Evolutionary conservation across 768 basidiomycete species (phyloP), one percentile per base, ranked within the genome.

Genomic region (Panus rudis): DNA sequence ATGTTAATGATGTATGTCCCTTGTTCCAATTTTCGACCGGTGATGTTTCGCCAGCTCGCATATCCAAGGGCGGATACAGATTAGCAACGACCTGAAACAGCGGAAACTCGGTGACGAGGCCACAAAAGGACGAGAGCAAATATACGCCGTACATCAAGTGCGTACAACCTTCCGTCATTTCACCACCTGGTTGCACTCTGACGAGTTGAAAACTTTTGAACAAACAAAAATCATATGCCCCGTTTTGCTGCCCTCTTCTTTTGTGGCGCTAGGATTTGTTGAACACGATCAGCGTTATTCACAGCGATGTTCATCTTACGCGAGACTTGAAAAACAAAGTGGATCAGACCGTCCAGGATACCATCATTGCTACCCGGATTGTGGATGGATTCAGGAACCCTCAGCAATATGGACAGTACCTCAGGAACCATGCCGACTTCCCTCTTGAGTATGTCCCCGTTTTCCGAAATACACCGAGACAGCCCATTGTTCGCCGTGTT

Each of bases 351-450:
- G 80, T 88, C 21, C 79, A 86, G 62, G 89, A 91, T 52, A 85
- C 81, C 19, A 87, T 90, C 41, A 69, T 79, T 21, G 78, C 84
- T 3, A 87, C 78, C 6, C 77, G 78, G 22, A 81, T 90, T 43
- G 69, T 92, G 37, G 87, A 89, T 51, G 87, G 80, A 6, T 86
- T 84, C 64, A 75, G 72, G 48, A 83, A 82, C 54, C 82, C 83
- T 3, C 84, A 88, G 44, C 77, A 79, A 52, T 74, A 79, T 46
- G 78, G 75, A 17, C 71, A 70, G 19, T 79, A 84, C 61, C 65
- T 89, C 39, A 88, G 85, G 56, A 83, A 83, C 39, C 78, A 88
- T 46, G 83, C 88, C 2, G 71, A 68, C n/a, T 92, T 90, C 62
- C 88, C 88, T 19, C 65, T 87, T 8, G 88, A 89, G 84, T 89